These are phyloP conservation scores for Begonia peltatifolia DNA, from an alignment of 306 rosid genomes.

Conservation along the genomic window DNA sequence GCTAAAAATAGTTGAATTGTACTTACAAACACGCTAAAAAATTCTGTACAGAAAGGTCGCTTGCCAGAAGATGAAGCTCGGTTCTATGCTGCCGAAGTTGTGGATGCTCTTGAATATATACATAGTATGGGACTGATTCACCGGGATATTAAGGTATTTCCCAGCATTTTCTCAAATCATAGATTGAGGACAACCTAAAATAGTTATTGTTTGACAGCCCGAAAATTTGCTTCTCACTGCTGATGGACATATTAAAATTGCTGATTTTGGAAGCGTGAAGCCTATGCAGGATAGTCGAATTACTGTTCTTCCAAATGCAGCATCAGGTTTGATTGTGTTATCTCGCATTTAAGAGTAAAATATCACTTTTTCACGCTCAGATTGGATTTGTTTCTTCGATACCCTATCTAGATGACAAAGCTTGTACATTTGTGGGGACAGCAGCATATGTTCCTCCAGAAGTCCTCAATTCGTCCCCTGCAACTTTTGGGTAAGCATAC, in stretches of 20 bases:
- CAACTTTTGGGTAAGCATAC: slow-evolving; percentile 77
- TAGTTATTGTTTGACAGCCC: slow-evolving; percentile 45
- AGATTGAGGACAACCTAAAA: slow-evolving; percentile 11
- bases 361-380: slow-evolving; percentile 4
- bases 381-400: slow-evolving; percentile 1
- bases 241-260: slow-evolving; percentile 90
- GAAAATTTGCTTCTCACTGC: slow-evolving; percentile 86
- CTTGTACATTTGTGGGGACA: slow-evolving; percentile 99
- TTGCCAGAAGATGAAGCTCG: slow-evolving; percentile 78
- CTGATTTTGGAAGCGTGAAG: slow-evolving; percentile 99
- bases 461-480: slow-evolving; percentile 98
- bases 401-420: slow-evolving; percentile 66
- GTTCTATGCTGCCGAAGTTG: slow-evolving; percentile 94
- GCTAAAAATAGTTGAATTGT: not conserved
- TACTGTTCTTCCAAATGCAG: slow-evolving; percentile 94
- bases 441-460: slow-evolving; percentile 99
- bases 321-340: slow-evolving; percentile 49
- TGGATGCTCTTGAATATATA: slow-evolving; percentile 93
- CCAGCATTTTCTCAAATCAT: slow-evolving; percentile 10
- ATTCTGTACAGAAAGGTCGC: slow-evolving; percentile 65
- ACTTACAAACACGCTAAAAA: not conserved
- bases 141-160: slow-evolving; percentile 87
- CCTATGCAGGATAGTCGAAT: slow-evolving; percentile 92
- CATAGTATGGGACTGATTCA: slow-evolving; percentile 92
- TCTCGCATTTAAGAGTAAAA: slow-evolving; percentile 9